Evolutionary conservation across 352 stramenopile species (phyloP), one percentile per base, ranked within the genome.

Genomic region (Phytophthora cactorum): DNA sequence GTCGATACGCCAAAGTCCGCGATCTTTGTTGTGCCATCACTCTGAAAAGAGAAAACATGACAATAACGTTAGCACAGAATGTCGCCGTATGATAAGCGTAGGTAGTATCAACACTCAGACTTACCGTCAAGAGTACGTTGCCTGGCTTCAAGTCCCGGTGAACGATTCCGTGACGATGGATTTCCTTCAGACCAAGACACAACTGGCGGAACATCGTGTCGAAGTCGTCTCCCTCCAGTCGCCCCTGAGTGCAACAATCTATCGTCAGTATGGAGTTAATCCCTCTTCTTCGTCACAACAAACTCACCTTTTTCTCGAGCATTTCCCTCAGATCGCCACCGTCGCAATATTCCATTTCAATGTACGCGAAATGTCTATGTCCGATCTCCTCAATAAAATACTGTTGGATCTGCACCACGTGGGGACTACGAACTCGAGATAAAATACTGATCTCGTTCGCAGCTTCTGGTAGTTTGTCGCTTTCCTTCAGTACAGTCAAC

Each of bases 1-100:
- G 84, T 95, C 2, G 87, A 95, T 14, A 95, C 87, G n/a, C 85
- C 87, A 61, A 95, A 95, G 51, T 95, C 87, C 0, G 87, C 85
- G 11, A 93, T 91, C 66, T 95, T 95, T 29, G 73, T 81, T 10
- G 81, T 60, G 6, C 82, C 81, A 8, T 92, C 82, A 17, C 66
- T 86, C 86, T 94, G 44, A 17, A 45, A 22, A 5, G 31, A 51
- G 1, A 60, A 11, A n/a, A 49, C 11, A 11, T 47, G 17, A 41
- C 6, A 27, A 57, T 44, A 14, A 12, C 10, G 29, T 50, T 27
- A 60, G 34, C 25, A 45, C 47, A 25, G 25, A 63, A 5, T 1
- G 49, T 29, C 4, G 46, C 2, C 15, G 31, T n/a, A 59, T 25
- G 25, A 64, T 22, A 27, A 17, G 15, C n/a, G 22, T 38, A 38